Conservation (phyloP, 2,329 filamentous ascomycete species). For the Blastomyces parvus region DNA sequence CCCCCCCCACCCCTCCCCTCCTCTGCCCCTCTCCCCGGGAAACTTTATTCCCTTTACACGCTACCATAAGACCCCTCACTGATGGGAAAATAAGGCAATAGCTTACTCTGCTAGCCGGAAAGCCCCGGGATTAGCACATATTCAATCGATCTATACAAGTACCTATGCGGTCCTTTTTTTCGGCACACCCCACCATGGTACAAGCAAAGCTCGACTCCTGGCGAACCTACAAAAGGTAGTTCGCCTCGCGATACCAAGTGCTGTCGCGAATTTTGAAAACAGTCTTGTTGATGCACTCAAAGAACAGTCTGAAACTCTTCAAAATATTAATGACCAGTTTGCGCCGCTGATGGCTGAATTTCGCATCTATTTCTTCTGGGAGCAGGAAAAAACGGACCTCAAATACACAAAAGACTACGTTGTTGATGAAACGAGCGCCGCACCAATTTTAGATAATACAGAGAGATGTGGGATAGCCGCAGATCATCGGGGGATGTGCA, state of each 20-base stretch:
- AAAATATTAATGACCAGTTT: slow-evolving; percentile 34
- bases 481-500: slow-evolving; percentile 25
- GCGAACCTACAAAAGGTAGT: slow-evolving; percentile 23
- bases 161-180: slow-evolving; percentile 32
- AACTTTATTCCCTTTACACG: no score
- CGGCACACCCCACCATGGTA: slow-evolving; percentile 31
- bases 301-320: slow-evolving; percentile 34
- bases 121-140: slow-evolving; percentile 21
- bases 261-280: slow-evolving; percentile 24
- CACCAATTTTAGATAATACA: slow-evolving; percentile 28
- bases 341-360: slow-evolving; percentile 30
- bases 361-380: slow-evolving; percentile 34
- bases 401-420: slow-evolving; percentile 27
- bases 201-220: slow-evolving; percentile 25
- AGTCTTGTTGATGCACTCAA: slow-evolving; percentile 48
- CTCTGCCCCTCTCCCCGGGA: no score
- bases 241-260: slow-evolving; percentile 22
- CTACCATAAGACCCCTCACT: no score
- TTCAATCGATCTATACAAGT: slow-evolving; percentile 31
- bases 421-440: slow-evolving; percentile 24
- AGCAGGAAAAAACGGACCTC: slow-evolving; percentile 30
- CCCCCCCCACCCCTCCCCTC: no score
- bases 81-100: slow-evolving; percentile 23
- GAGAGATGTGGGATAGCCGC: slow-evolving; percentile 28
- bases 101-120: slow-evolving; percentile 25